These are phyloP conservation scores for Setomelanomma holmii DNA, from an alignment of 2,329 filamentous ascomycete species.

Conservation along the genomic window DNA sequence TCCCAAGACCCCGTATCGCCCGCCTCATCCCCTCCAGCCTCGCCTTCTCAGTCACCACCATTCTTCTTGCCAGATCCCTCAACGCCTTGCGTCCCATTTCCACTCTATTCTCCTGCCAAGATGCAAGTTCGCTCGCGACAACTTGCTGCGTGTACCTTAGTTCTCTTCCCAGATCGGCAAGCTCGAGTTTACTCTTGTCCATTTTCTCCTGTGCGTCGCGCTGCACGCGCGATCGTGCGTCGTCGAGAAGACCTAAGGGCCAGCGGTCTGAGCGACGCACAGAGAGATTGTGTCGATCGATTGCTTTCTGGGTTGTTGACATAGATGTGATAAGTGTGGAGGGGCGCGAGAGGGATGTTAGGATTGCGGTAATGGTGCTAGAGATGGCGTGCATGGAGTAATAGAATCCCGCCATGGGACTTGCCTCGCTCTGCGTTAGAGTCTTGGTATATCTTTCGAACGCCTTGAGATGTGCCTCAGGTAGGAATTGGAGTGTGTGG, in stretches of 20 bases:
- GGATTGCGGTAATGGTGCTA: slow-evolving; percentile 80
- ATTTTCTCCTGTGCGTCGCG: slow-evolving; percentile 86
- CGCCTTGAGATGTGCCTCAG: slow-evolving; percentile 70
- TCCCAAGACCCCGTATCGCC: slow-evolving; percentile 68
- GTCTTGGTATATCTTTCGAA: slow-evolving; percentile 75
- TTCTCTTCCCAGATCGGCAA: slow-evolving; percentile 78
- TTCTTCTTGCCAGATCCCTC: slow-evolving; percentile 75
- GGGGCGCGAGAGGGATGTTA: slow-evolving; percentile 80
- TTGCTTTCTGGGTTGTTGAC: slow-evolving; percentile 72
- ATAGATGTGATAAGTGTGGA: slow-evolving; percentile 80
- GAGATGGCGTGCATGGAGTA: slow-evolving; percentile 80
- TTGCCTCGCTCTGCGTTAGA: slow-evolving; percentile 72
- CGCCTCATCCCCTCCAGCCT: slow-evolving; percentile 81
- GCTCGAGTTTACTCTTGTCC: slow-evolving; percentile 71
- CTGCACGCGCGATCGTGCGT: slow-evolving; percentile 80
- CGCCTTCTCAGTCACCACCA: slow-evolving; percentile 81
- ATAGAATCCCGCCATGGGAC: slow-evolving; percentile 76
- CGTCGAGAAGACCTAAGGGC: slow-evolving; percentile 84
- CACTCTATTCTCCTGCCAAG: slow-evolving; percentile 91
- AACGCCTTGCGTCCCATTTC: slow-evolving; percentile 77
- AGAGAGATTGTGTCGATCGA: slow-evolving; percentile 79
- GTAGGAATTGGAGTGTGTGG: slow-evolving; percentile 70
- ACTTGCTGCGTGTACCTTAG: slow-evolving; percentile 91
- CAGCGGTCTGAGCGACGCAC: slow-evolving; percentile 77
- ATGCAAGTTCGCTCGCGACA: slow-evolving; percentile 87